phyloP scores from a whole-genome alignment of 257 asterid species.

The Solanum chiquidenum region DNA sequence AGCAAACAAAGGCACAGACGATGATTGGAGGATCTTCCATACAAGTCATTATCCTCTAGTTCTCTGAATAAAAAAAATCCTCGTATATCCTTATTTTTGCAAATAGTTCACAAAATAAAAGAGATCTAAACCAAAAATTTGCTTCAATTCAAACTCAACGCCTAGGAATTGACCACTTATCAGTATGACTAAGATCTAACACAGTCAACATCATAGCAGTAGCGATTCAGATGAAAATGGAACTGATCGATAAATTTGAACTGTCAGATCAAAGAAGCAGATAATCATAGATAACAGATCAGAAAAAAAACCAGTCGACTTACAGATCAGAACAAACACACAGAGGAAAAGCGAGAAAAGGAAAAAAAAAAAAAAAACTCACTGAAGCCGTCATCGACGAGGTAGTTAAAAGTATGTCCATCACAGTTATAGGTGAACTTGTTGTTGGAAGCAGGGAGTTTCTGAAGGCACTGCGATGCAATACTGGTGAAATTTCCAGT shows the following conservation, averaged over 20 bases:
- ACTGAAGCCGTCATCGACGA: conserved; percentile 88
- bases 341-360: not conserved
- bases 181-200: not conserved
- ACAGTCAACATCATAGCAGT: not conserved
- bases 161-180: not conserved
- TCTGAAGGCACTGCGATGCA: conserved; percentile 92
- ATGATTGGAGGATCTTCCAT: not conserved
- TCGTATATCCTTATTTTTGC: not conserved
- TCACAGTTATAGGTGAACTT: conserved; percentile 96
- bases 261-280: not conserved
- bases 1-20: not conserved
- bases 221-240: not conserved
- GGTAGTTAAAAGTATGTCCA: conserved; percentile 91
- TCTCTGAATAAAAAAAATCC: not conserved
- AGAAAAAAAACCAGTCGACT: not conserved
- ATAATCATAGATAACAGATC: not conserved
- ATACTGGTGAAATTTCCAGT: conserved; percentile 89
- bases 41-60: not conserved
- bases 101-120: not conserved
- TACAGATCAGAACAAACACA: not conserved
- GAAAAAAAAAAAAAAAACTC: conserved; percentile 3
- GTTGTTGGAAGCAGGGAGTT: conserved; percentile 82
- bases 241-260: not conserved
- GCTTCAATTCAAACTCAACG: not conserved
- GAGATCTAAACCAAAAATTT: not conserved